Percentiles rank a stretch among this genome's conserved stretches.
phyloP scores from a whole-genome alignment of 345 rosid species.

The Populus pruinosa region DNA sequence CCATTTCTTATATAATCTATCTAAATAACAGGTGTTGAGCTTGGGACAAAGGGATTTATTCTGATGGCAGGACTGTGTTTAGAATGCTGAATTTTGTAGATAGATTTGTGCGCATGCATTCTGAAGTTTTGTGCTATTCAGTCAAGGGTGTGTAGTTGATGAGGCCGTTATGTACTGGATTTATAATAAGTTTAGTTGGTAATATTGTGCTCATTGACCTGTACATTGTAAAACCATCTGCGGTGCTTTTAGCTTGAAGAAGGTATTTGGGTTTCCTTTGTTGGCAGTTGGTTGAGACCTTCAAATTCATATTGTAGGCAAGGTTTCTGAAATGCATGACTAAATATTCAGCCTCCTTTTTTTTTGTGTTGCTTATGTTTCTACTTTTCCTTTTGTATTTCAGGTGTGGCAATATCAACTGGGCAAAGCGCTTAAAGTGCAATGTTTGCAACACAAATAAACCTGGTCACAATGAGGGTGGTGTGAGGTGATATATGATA shows the following conservation, averaged over 20 bases:
- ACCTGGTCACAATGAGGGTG: slow-evolving; percentile 95
- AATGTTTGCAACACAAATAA: slow-evolving; percentile 95
- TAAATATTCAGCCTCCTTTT: neutral
- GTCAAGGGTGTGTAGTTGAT: neutral
- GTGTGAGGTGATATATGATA: slow-evolving; percentile 64
- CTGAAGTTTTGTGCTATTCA: neutral
- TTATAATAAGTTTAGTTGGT: neutral
- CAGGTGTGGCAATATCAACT: slow-evolving; percentile 97
- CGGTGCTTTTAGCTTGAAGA: neutral
- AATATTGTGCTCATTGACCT: neutral
- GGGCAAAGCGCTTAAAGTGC: slow-evolving; percentile 96
- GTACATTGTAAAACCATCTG: neutral
- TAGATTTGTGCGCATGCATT: neutral
- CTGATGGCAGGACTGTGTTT: neutral
- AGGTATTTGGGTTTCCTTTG: neutral
- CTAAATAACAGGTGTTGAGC: neutral
- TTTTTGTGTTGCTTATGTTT: neutral
- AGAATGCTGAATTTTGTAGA: neutral
- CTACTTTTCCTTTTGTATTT: neutral
- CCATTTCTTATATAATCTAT: neutral
- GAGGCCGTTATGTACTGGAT: neutral
- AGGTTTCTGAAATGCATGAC: neutral
- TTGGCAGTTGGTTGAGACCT: neutral
- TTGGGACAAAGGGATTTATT: neutral
- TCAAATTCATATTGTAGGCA: neutral